phyloP scores from a whole-genome alignment of 441 rosid genomes.

The Pelargonium citronellum region DNA sequence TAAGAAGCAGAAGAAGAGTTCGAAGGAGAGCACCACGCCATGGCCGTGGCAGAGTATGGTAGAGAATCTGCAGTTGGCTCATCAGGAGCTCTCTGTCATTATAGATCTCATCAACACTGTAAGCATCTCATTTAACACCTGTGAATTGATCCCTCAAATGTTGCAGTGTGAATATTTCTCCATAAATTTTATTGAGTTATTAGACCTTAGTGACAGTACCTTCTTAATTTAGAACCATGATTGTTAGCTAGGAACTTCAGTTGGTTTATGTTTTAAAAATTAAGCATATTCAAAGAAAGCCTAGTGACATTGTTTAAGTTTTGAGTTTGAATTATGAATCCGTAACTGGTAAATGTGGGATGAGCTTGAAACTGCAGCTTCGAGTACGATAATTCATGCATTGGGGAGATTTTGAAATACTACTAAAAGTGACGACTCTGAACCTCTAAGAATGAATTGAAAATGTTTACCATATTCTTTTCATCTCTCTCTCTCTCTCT shows the following conservation, averaged over 20 bases:
- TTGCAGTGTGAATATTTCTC: neutral
- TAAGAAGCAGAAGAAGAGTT: constrained; percentile 52
- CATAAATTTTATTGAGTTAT: neutral
- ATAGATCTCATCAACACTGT: constrained; percentile 84
- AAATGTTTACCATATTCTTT: neutral
- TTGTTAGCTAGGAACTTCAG: neutral
- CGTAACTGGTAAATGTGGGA: neutral
- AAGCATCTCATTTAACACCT: constrained; percentile 24
- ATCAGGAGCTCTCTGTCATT: constrained; percentile 82
- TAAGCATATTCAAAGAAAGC: neutral
- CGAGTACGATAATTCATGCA: neutral
- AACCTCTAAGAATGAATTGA: neutral
- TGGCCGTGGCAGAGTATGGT: constrained; percentile 90
- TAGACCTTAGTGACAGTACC: neutral
- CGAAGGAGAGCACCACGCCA: constrained; percentile 53
- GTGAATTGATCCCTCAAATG: neutral
- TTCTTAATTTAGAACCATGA: neutral
- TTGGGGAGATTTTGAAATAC: neutral
- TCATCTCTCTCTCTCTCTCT: too few species aligned
- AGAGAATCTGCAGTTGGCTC: constrained; percentile 85
- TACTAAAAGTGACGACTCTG: neutral
- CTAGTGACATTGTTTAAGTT: neutral
- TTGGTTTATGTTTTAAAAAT: neutral
- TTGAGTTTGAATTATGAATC: neutral
- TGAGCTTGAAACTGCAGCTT: neutral